Base-by-base conservation (phyloP, 345 rosid genomes). In the Rhodamnia rubescens region DNA sequence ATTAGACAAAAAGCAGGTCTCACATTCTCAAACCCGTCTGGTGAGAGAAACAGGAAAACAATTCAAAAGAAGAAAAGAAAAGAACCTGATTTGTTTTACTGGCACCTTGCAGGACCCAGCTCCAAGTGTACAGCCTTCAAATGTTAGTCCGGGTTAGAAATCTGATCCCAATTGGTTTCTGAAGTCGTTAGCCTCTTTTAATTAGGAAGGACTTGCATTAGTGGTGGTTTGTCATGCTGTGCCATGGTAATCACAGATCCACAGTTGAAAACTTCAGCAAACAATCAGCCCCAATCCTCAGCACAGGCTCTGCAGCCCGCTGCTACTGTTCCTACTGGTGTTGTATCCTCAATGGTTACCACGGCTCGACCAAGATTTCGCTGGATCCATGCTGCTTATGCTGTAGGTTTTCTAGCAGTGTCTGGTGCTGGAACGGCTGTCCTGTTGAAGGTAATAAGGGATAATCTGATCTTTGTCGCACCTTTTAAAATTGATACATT, bases 381-480 rank as follows among this genome's bases (percentile, higher is more conserved):
- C 85, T 97, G 99, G 99, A 94, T 93, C 87, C 97, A 97, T 91
- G 98, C 94, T 86, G 85, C 91, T 90, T 84, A 89, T 87, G 95
- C 97, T 85, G 91, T 97, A 16, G 99, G 99, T 74, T 81, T 93
- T 44, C 85, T 97, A 83, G 98, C 99, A 27, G 95, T 89, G 74
- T 95, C 99, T 69, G 96, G 99, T 90, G 98, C 96, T 74, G 98
- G 99, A 83, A 92, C 98, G 47, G 97, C 92, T 87, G 87, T 97
- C 69, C 87, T 95, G 81, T 85, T 96, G 8, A 95, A 97, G 99
- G 99, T 96, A 88, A 82, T 12, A 36, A 83, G n/a, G 83, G 75
- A n/a, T 59, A 27, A 36, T 21, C 53, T 32, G 16, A 3, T 5
- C 6, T 21, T 40, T 69, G 24, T 69, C 6, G 2, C 78, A 69